Evolutionary conservation across 768 basidiomycete genomes (phyloP).

Genomic region (Trametes meyenii): DNA sequence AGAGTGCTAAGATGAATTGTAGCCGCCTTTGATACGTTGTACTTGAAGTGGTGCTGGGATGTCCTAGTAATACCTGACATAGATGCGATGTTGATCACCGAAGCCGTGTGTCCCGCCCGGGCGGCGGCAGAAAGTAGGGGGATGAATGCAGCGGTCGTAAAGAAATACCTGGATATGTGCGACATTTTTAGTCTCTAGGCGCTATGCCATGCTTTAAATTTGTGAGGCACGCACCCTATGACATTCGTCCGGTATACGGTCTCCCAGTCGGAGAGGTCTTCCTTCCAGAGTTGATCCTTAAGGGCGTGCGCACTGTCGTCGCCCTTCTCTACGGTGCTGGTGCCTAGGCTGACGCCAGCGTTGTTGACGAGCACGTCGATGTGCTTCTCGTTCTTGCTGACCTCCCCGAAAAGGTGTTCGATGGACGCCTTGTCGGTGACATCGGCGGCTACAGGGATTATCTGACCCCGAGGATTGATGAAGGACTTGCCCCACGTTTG

Average conservation of each 20-base stretch:
- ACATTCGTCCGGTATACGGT: slow-evolving; percentile 39
- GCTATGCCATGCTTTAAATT: too few species aligned
- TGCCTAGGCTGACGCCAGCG: slow-evolving; percentile 33
- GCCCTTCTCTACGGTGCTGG: slow-evolving; percentile 32
- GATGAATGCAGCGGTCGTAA: slow-evolving; percentile 48
- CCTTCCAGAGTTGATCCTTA: slow-evolving; percentile 34
- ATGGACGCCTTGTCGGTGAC: slow-evolving; percentile 35
- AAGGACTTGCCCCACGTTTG: slow-evolving; percentile 33
- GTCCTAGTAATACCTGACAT: slow-evolving; percentile 46
- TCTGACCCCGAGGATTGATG: slow-evolving; percentile 32
- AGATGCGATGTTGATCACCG: slow-evolving; percentile 46
- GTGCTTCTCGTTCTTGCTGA: slow-evolving; percentile 33
- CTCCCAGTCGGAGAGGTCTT: slow-evolving; percentile 36
- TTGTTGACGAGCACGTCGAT: slow-evolving; percentile 41
- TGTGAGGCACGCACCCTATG: slow-evolving; percentile 23
- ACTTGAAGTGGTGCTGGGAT: slow-evolving; percentile 46
- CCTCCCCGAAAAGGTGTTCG: slow-evolving; percentile 28
- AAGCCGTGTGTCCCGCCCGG: slow-evolving; percentile 36
- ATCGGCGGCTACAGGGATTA: slow-evolving; percentile 34
- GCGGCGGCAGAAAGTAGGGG: slow-evolving; percentile 44
- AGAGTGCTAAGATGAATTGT: slow-evolving; percentile 39
- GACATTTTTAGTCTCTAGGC: background rate
- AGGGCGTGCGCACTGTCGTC: slow-evolving; percentile 33
- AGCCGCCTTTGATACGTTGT: slow-evolving; percentile 47
- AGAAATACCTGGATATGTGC: slow-evolving; percentile 38